These are phyloP conservation scores for Dacryopinax spathularia DNA, from an alignment of 768 basidiomycete genomes.

Conservation along the genomic window DNA sequence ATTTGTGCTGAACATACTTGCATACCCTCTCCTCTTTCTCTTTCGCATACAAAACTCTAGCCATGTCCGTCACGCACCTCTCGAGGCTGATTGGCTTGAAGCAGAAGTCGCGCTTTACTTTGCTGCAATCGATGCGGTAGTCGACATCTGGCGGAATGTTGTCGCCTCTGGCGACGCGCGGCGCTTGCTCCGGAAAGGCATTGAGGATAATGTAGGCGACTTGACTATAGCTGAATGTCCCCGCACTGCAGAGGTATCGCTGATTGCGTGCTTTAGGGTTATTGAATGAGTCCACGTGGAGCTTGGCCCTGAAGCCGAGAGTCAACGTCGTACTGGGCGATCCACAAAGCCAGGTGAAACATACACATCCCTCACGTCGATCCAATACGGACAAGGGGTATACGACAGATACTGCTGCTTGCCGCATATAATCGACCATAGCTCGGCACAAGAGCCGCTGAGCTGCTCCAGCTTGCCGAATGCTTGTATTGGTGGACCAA, in stretches of 20 bases:
- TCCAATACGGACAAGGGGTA: background rate
- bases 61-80: background rate
- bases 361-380: background rate
- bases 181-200: background rate
- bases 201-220: background rate
- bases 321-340: background rate
- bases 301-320: background rate
- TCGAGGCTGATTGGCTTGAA: background rate
- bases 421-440: slow-evolving; percentile 6
- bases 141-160: background rate
- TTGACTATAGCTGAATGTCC: background rate
- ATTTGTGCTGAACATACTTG: too few species aligned
- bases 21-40: background rate
- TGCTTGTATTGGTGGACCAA: slow-evolving; percentile 8
- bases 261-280: background rate
- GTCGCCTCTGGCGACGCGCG: background rate
- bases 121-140: background rate
- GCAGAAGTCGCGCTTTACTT: background rate
- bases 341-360: slow-evolving; percentile 6
- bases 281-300: background rate
- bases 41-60: background rate
- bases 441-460: slow-evolving; percentile 1
- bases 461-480: background rate
- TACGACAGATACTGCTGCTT: background rate
- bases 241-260: background rate